These are phyloP conservation scores for Metschnikowia baotianmanensis DNA, from an alignment of 805 yeast species.

Conservation along the genomic window DNA sequence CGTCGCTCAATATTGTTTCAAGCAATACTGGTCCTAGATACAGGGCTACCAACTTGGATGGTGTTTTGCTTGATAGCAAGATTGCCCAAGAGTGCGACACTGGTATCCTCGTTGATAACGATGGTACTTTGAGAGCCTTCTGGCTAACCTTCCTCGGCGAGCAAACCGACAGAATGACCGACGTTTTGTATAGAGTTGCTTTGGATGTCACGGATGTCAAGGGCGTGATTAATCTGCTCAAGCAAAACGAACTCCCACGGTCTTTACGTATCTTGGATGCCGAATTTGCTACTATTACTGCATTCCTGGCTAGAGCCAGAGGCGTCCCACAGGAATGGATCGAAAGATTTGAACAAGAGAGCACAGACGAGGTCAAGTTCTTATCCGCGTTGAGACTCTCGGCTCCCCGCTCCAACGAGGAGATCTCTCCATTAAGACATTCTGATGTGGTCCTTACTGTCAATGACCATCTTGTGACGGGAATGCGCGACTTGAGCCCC, in stretches of 20 bases:
- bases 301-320: constrained; percentile 74
- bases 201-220: constrained; percentile 67
- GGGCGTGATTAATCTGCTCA: constrained; percentile 54
- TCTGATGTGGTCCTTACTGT: constrained; percentile 81
- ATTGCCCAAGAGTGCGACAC: constrained; percentile 71
- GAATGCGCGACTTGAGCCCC: constrained; percentile 63
- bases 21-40: constrained; percentile 71
- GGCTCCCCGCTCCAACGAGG: constrained; percentile 35
- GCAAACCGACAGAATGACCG: constrained; percentile 50
- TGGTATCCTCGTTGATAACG: constrained; percentile 73
- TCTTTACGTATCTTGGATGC: constrained; percentile 69
- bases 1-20: constrained; percentile 71
- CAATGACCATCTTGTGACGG: constrained; percentile 60
- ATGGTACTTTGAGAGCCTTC: constrained; percentile 78
- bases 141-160: constrained; percentile 88
- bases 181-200: constrained; percentile 69
- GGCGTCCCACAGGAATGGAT: constrained; percentile 92
- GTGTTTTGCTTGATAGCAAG: constrained; percentile 70
- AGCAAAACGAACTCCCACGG: constrained; percentile 47
- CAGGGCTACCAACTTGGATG: constrained; percentile 81
- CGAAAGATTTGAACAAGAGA: constrained; percentile 56
- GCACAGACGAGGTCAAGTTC: constrained; percentile 68
- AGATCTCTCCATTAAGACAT: constrained; percentile 40
- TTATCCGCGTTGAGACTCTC: constrained; percentile 69
- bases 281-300: constrained; percentile 66